Conservation (phyloP, 257 asterid genomes). For the Primulina eburnea region DNA sequence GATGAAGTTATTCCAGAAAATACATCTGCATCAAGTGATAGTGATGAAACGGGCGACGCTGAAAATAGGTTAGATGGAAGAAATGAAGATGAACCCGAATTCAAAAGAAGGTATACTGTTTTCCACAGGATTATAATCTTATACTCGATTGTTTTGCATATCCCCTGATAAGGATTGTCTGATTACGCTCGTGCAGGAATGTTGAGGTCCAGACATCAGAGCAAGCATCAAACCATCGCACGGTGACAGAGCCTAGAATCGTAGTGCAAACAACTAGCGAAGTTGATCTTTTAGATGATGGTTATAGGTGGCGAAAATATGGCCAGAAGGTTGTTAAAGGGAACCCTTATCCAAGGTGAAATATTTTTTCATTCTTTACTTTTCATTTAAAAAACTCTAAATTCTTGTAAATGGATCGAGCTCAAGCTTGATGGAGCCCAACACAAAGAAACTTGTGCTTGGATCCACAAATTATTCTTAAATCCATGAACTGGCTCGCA, state of each 20-base stretch:
- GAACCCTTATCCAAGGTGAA: slow-evolving; percentile 86
- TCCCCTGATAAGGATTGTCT: slow-evolving; percentile 8
- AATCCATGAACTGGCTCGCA: not conserved
- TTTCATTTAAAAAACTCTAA: not conserved
- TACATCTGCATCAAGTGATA: slow-evolving; percentile 66
- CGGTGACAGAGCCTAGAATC: slow-evolving; percentile 86
- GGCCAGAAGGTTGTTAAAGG: slow-evolving; percentile 99
- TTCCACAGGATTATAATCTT: not conserved
- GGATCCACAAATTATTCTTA: not conserved
- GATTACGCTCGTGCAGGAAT: slow-evolving; percentile 39
- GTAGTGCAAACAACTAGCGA: slow-evolving; percentile 92
- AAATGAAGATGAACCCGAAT: slow-evolving; percentile 73
- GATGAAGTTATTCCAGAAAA: slow-evolving; percentile 52
- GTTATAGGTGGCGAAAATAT: slow-evolving; percentile 88
- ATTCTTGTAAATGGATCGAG: not conserved
- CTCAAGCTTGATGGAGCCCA: not conserved
- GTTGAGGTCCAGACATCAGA: slow-evolving; percentile 55
- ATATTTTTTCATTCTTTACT: not conserved
- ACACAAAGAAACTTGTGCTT: not conserved
- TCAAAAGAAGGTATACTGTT: slow-evolving; percentile 63
- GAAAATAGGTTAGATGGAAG: slow-evolving; percentile 46
- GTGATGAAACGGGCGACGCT: slow-evolving; percentile 57
- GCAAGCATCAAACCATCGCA: slow-evolving; percentile 65
- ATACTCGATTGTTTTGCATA: not conserved
- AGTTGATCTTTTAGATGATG: slow-evolving; percentile 90